These are phyloP conservation scores for Trypanosoma platydactyli DNA, from an alignment of 208 protist species.

Conservation along the genomic window DNA sequence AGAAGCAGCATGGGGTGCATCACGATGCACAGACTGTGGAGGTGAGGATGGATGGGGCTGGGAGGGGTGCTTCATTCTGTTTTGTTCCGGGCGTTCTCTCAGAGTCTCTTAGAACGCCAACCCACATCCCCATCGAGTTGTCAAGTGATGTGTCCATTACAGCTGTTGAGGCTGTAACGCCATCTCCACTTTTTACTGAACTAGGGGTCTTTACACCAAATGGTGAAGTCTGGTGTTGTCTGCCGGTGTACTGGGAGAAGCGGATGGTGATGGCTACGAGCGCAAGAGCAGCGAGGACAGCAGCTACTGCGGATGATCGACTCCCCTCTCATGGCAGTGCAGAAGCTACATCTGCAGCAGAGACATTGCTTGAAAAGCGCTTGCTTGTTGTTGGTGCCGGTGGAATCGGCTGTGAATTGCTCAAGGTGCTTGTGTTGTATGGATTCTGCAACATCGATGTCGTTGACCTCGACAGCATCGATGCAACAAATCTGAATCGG, in stretches of 20 bases:
- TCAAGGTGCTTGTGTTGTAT: slow-evolving; percentile 97
- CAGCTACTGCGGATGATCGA: not conserved
- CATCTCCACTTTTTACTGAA: slow-evolving; percentile 13
- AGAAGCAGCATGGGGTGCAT: too few relatives aligned
- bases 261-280: slow-evolving; percentile 1
- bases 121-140: not conserved
- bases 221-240: not conserved
- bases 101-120: not conserved
- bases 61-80: slow-evolving; percentile 32
- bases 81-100: slow-evolving; percentile 29
- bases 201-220: slow-evolving; percentile 1
- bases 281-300: not conserved
- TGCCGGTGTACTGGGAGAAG: slow-evolving; percentile 29
- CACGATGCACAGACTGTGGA: slow-evolving; percentile 1
- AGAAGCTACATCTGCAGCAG: not conserved
- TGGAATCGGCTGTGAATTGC: slow-evolving; percentile 99
- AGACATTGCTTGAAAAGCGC: slow-evolving; percentile 25
- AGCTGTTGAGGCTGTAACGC: not conserved
- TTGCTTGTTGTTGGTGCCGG: slow-evolving; percentile 97
- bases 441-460: slow-evolving; percentile 95
- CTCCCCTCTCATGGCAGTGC: not conserved
- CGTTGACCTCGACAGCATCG: slow-evolving; percentile 99
- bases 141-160: not conserved
- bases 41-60: slow-evolving; percentile 8
- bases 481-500: slow-evolving; percentile 98